Evolutionary conservation across 2,329 filamentous ascomycete species (phyloP).

Genomic region (Ophiostoma pallidulum): DNA sequence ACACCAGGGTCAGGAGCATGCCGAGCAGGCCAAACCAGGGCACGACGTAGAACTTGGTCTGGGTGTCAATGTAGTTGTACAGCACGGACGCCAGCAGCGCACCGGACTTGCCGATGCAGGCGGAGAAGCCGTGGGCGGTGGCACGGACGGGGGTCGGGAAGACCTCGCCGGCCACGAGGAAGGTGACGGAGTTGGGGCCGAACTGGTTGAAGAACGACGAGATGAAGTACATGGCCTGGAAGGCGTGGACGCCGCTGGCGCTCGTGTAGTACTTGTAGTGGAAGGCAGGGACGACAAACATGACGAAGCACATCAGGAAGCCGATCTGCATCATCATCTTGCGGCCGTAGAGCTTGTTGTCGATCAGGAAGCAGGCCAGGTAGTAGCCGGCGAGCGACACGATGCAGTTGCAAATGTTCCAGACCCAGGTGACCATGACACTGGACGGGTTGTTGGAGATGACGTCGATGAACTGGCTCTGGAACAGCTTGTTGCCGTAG

Average conservation of each 20-base stretch:
- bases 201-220: conserved; percentile 99
- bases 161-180: conserved; percentile 93
- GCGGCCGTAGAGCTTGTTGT: conserved; percentile 93
- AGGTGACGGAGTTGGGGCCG: conserved; percentile 90
- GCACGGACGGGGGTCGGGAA: conserved; percentile 90
- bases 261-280: conserved; percentile 74
- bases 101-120: conserved; percentile 79
- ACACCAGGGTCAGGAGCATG: conserved; percentile 72
- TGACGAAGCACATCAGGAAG: conserved; percentile 86
- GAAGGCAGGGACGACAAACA: conserved; percentile 88
- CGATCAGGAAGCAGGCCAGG: conserved; percentile 75
- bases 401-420: conserved; percentile 84
- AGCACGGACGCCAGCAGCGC: conserved; percentile 79
- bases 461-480: conserved; percentile 18
- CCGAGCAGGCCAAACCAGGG: conserved; percentile 91
- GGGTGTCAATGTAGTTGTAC: conserved; percentile 87
- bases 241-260: conserved; percentile 63
- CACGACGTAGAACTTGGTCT: conserved; percentile 82
- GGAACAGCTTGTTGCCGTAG: conserved; percentile 53
- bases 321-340: conserved; percentile 95
- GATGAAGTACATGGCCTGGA: conserved; percentile 97
- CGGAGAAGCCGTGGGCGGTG: conserved; percentile 90
- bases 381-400: conserved; percentile 87
- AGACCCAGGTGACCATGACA: conserved; percentile 81
- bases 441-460: conserved; percentile 32